phyloP scores from a whole-genome alignment of 441 rosid species.

The Kokia cookei region DNA sequence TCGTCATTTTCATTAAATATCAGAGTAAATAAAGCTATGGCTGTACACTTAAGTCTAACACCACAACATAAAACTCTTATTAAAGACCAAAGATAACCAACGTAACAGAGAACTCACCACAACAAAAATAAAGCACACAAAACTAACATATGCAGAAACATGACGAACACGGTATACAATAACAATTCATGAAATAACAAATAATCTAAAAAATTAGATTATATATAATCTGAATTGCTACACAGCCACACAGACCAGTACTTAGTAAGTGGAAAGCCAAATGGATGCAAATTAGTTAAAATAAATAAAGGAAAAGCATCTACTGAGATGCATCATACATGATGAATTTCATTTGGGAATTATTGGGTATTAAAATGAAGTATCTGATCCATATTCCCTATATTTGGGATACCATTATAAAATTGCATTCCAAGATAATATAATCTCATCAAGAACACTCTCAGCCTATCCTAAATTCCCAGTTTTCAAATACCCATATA shows the following conservation, averaged over 20 bases:
- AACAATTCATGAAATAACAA: not conserved
- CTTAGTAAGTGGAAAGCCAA: not conserved
- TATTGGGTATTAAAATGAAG: slow-evolving; percentile 3
- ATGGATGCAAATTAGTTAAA: not conserved
- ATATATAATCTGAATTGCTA: slow-evolving; percentile 11
- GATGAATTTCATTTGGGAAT: not conserved
- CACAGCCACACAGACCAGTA: slow-evolving; percentile 8
- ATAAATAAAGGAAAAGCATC: not conserved
- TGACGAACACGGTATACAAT: not conserved
- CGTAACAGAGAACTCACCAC: not conserved
- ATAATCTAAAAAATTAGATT: not conserved
- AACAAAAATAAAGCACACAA: not conserved
- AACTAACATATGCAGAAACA: not conserved
- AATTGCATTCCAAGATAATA: slow-evolving; percentile 46
- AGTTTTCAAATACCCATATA: slow-evolving; percentile 37
- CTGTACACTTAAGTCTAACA: not conserved
- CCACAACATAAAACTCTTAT: not conserved
- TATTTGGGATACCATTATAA: slow-evolving; percentile 20
- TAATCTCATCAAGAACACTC: slow-evolving; percentile 30
- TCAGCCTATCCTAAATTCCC: slow-evolving; percentile 28
- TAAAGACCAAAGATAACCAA: not conserved
- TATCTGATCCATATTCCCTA: slow-evolving; percentile 32
- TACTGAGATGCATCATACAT: not conserved
- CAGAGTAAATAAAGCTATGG: no score
- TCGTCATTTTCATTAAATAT: no score